Evolutionary conservation across 2,329 filamentous ascomycete species (phyloP), one percentile per base, ranked within the genome.

Genomic region (Aspergillus terreus): DNA sequence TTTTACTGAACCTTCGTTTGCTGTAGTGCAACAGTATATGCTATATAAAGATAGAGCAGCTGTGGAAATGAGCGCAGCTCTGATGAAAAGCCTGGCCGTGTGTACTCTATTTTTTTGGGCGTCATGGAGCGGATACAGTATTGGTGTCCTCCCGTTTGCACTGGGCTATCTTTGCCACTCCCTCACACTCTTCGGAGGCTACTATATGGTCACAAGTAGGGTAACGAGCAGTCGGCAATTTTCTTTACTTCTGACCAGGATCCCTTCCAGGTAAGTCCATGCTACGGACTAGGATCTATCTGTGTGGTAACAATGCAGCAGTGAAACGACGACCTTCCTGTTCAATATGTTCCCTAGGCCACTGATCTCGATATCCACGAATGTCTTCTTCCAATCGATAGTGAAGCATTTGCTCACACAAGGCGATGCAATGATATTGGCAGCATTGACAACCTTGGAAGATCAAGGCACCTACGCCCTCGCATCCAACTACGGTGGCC

Each of bases 371-470:
- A 81, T 97, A 3, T 87, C 87, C 4, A 78, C 81, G n/a, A 95
- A 87, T 63, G 82, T 97, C 69, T 92, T 91, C 73, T 76, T 91
- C 6, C 94, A 99, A 72, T 92, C 89, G 33, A 73, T 90, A 17
- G 83, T 97, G 63, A 99, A 99, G 71, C 92, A 97, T 68, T 68
- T 97, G 47, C 82, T 99, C 47, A 97, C 94, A 0, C 91, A 97
- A 72, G 94, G 92, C 53, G 94, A 99, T 73, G 90, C 91, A 1
- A 82, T 97, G 60, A 83, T 97, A 46, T 86, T 99, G 57, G 86
- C 88, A 14, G 74, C 85, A 11, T 78, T 97, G 51, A 86, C 92
- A 6, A 84, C 85, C 0, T 81, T 94, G 1, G 78, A 83, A 40
- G 87, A 92, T 4, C 94, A 97, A 74, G 94, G 94, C 12, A 85